These are phyloP conservation scores for Casaregolazyma suthepensis DNA, from an alignment of 1,139 yeast species.

Conservation along the genomic window DNA sequence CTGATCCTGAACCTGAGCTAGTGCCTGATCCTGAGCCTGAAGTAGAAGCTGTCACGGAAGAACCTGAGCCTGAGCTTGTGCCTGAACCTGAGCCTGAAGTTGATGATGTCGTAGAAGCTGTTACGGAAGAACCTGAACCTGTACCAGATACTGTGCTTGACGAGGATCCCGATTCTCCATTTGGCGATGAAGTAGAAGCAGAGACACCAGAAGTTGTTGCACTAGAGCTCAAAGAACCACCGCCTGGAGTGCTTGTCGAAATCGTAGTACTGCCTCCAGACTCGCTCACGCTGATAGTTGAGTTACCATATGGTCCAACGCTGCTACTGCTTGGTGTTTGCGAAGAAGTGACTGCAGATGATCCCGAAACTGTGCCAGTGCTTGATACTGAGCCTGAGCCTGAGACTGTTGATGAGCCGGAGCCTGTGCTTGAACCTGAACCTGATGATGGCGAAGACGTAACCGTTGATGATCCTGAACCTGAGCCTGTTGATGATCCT, in stretches of 20 bases:
- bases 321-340: background rate
- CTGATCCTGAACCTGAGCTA: background rate
- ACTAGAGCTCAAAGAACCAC: background rate
- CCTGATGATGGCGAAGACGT: slow-evolving; percentile 9
- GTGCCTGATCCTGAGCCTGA: too few relatives aligned
- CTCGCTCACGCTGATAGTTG: background rate
- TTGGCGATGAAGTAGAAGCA: background rate
- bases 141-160: background rate
- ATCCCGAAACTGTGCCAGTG: slow-evolving; percentile 20
- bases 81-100: background rate
- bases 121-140: background rate
- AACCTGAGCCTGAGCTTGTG: slow-evolving; percentile 18
- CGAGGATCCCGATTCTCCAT: background rate
- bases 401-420: background rate
- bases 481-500: slow-evolving; percentile 17
- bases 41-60: slow-evolving; percentile 18
- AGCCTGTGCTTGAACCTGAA: background rate
- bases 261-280: background rate
- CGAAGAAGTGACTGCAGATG: slow-evolving; percentile 1
- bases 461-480: slow-evolving; percentile 21
- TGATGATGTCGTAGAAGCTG: background rate
- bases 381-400: background rate
- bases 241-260: background rate
- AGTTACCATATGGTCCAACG: background rate
- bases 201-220: background rate